A percentile compares a stretch with the other conserved stretches of the same genome.
phyloP scores from a whole-genome alignment of 352 stramenopile genomes.

The Globisporangium yorkense region DNA sequence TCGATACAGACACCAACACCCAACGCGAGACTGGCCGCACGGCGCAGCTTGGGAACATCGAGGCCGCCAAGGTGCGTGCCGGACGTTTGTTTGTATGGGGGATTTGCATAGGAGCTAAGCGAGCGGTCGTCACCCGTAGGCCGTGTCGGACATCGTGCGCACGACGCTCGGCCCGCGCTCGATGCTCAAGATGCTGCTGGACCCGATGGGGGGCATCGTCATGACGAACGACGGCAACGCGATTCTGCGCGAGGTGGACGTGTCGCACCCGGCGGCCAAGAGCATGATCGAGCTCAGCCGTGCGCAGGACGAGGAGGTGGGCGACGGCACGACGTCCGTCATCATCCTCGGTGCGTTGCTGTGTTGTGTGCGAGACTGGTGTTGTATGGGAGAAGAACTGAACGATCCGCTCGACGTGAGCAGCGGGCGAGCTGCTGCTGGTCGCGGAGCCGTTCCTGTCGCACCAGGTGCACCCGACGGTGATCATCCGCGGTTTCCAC shows the following conservation, averaged over 20 bases:
- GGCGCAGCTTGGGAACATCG: constrained; percentile 98
- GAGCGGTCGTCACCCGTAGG: constrained; percentile 24
- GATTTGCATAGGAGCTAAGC: background rate
- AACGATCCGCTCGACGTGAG: background rate
- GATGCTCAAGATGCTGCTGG: constrained; percentile 99
- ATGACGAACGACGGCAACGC: constrained; percentile 99
- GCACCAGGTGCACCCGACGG: constrained; percentile 97
- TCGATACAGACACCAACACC: constrained; percentile 91
- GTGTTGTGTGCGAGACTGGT: background rate
- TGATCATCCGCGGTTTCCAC: constrained; percentile 96
- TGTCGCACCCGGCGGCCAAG: constrained; percentile 97
- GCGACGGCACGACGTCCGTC: constrained; percentile 99
- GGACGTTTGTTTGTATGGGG: background rate
- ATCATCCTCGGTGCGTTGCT: constrained; percentile 94
- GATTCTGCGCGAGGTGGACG: constrained; percentile 98
- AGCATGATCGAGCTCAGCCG: constrained; percentile 99
- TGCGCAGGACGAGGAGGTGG: constrained; percentile 99
- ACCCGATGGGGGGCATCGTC: constrained; percentile 99
- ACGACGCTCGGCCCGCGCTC: constrained; percentile 97
- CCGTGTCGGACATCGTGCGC: constrained; percentile 98
- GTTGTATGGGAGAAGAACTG: too few relatives aligned
- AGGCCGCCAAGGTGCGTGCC: constrained; percentile 85
- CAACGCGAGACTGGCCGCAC: constrained; percentile 97
- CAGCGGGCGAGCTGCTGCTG: constrained; percentile 95
- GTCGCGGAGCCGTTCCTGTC: constrained; percentile 96